Conservation (phyloP, 169 alveolate species). For the Plasmodium chabaudi region DNA sequence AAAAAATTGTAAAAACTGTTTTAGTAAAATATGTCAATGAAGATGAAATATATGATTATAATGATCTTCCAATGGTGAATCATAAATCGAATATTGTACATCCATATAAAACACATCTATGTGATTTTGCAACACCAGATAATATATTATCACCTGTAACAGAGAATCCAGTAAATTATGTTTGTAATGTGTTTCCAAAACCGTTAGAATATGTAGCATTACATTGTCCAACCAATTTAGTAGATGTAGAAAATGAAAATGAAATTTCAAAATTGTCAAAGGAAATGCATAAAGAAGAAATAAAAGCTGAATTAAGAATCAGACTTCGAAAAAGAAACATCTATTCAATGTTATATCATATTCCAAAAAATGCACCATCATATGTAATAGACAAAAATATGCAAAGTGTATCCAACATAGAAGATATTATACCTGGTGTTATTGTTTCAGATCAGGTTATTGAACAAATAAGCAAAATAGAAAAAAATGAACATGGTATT, state of each 20-base stretch:
- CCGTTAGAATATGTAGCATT: slow-evolving; percentile 66
- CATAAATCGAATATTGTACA: slow-evolving; percentile 5
- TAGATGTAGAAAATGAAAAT: slow-evolving; percentile 52
- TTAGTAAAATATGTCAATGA: slow-evolving; percentile 38
- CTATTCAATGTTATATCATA: slow-evolving; percentile 11
- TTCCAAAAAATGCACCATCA: slow-evolving; percentile 45
- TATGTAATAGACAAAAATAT: slow-evolving; percentile 15
- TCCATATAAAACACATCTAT: slow-evolving; percentile 43
- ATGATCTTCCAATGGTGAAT: neutral
- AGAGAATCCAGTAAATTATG: slow-evolving; percentile 16
- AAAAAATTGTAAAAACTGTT: slow-evolving; percentile 21
- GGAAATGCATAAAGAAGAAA: neutral
- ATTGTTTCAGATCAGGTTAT: slow-evolving; percentile 11
- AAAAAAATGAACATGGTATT: slow-evolving; percentile 12
- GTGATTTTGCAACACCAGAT: slow-evolving; percentile 19
- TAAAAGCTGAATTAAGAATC: neutral
- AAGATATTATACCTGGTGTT: slow-evolving; percentile 46
- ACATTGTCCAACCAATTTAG: slow-evolving; percentile 24
- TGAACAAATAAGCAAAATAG: neutral
- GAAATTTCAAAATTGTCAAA: slow-evolving; percentile 12
- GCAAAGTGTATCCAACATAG: neutral
- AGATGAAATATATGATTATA: slow-evolving; percentile 61
- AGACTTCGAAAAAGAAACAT: slow-evolving; percentile 33
- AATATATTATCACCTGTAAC: slow-evolving; percentile 17
- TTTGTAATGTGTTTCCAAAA: slow-evolving; percentile 43